Base-by-base conservation (phyloP, 2,329 filamentous ascomycete species). In the Fusarium sp. region DNA sequence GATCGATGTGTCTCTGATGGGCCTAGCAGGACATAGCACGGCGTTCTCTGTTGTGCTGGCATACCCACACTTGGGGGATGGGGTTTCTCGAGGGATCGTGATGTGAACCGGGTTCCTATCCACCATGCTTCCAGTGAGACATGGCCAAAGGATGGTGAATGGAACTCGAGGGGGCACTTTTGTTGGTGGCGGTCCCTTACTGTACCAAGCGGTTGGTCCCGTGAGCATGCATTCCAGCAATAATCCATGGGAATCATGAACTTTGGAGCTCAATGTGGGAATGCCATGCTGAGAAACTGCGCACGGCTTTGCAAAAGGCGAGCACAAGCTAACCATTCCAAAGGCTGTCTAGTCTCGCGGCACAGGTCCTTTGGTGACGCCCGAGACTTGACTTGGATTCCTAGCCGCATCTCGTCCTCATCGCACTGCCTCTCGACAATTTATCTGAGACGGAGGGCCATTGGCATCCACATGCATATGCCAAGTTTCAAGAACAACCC, bases 221-320 rank as follows among this genome's bases (percentile, higher is more conserved):
- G 13, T 28, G 23, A 55, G 51, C 37, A 34, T 44, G 13, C 52
- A 60, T 23, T 56, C 51, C 53, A 34, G 27, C 12, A 16, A 62
- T 44, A 47, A 9, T 40, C 36, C 7, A 56, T 55, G 55, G 55
- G 39, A 50, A 65, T 71, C 31, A 31, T 13, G 12, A 57, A 55
- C 30, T 61, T 46, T 39, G 13, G 27, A 34, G 51, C 15, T 40
- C 18, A 31, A 12, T 48, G 37, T 47, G 44, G 10, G 53, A 41
- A 52, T 65, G 23, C 53, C 51, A 57, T 65, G 43, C 11, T 27
- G 23, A 56, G 55, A 56, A 60, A 55, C 30, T 59, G 6, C 44
- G 15, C 47, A 23, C 53, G 18, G 10, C 27, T 37, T 43, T 43
- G 31, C 34, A 31, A 7, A 28, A 41, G 41, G 28, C 48, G 37